These are phyloP conservation scores for Boletellus sp. DNA, from an alignment of 768 basidiomycete genomes.

Conservation along the genomic window DNA sequence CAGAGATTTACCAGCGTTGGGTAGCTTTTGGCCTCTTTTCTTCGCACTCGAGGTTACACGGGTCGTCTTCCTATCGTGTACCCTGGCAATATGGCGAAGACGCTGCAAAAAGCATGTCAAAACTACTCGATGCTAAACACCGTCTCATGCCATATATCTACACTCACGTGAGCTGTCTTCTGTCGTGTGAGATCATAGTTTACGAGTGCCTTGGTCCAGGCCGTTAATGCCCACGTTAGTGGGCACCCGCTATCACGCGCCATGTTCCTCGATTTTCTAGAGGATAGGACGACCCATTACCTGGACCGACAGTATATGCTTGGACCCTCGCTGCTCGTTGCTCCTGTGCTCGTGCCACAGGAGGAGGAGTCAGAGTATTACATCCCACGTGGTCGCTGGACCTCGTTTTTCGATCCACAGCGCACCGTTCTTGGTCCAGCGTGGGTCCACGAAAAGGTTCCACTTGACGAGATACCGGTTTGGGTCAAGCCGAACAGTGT, in stretches of 20 bases:
- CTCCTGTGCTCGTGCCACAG: conserved; percentile 55
- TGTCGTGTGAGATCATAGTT: neutral
- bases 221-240: conserved; percentile 45
- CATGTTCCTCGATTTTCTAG: conserved; percentile 63
- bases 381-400: conserved; percentile 59
- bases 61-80: conserved; percentile 69
- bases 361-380: conserved; percentile 58
- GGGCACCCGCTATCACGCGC: conserved; percentile 60
- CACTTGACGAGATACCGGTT: conserved; percentile 61
- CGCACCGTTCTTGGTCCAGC: conserved; percentile 53
- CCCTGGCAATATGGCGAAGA: conserved; percentile 76
- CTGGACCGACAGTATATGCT: conserved; percentile 61
- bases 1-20: conserved; percentile 73
- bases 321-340: conserved; percentile 57
- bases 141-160: conserved; percentile 74
- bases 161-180: conserved; percentile 38
- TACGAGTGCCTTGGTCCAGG: conserved; percentile 31
- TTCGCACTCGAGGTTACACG: conserved; percentile 71
- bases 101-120: conserved; percentile 60
- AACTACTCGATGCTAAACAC: conserved; percentile 60
- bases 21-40: conserved; percentile 75
- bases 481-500: conserved; percentile 61
- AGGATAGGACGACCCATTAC: conserved; percentile 55
- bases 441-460: conserved; percentile 63
- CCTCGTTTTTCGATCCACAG: conserved; percentile 52